phyloP scores from a whole-genome alignment of 1,284 basidiomycete genomes.

The Malassezia cuniculi region DNA sequence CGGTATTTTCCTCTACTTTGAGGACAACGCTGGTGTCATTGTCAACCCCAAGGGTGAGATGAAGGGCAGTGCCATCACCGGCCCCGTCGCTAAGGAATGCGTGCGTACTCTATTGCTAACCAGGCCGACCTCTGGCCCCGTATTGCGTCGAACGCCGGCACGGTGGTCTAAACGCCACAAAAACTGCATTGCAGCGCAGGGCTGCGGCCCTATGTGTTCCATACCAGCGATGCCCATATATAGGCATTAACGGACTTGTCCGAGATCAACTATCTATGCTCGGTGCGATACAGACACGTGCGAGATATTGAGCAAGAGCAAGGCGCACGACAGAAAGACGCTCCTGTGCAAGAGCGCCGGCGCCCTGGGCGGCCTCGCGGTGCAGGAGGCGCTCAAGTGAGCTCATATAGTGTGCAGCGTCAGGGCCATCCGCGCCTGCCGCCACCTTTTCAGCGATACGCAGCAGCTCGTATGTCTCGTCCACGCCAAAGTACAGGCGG shows the following conservation, averaged over 20 bases:
- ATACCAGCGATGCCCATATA: no score
- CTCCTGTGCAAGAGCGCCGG: slow-evolving; percentile 3
- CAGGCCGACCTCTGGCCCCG: slow-evolving; percentile 93
- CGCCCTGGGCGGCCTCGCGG: neutral
- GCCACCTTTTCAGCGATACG: slow-evolving; percentile 33
- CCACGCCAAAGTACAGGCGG: slow-evolving; percentile 17
- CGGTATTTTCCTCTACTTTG: slow-evolving; percentile 98
- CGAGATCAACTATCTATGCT: no score
- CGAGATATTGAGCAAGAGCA: slow-evolving; percentile 10
- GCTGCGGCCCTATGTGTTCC: no score
- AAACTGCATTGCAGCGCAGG: no score
- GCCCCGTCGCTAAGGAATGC: slow-evolving; percentile 92
- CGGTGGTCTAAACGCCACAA: slow-evolving; percentile 59
- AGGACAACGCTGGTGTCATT: slow-evolving; percentile 49
- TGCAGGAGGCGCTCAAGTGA: slow-evolving; percentile 25
- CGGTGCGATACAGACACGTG: no score
- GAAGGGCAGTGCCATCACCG: slow-evolving; percentile 90
- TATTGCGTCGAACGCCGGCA: slow-evolving; percentile 91
- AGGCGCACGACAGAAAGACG: slow-evolving; percentile 11
- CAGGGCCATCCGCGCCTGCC: slow-evolving; percentile 8
- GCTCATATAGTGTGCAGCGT: slow-evolving; percentile 27
- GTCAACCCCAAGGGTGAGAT: slow-evolving; percentile 97
- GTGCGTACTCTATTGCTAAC: slow-evolving; percentile 49
- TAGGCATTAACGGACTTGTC: no score
- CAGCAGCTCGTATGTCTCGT: slow-evolving; percentile 35